Evolutionary conservation across 1,139 yeast genomes (phyloP).

Genomic region (Ashbya aceris): DNA sequence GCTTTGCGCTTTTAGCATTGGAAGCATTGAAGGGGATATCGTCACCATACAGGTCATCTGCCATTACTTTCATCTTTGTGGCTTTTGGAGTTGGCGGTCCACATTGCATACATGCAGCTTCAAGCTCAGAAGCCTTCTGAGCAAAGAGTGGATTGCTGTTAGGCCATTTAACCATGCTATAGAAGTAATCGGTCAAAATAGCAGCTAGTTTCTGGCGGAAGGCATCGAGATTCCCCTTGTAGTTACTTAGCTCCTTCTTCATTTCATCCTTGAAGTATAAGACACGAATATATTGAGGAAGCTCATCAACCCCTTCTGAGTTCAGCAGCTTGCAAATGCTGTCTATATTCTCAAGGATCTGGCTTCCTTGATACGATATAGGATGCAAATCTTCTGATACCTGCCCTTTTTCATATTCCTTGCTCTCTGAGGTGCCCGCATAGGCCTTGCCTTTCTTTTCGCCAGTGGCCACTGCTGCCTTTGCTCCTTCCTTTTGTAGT

Average conservation of each 20-base stretch:
- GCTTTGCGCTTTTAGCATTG: background rate
- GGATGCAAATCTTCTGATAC: background rate
- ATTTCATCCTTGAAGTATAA: constrained; percentile 2
- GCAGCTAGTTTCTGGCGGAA: constrained; percentile 4
- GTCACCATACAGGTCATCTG: constrained; percentile 2
- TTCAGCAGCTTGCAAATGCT: constrained; percentile 2
- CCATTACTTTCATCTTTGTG: constrained; percentile 1
- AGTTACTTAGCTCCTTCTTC: background rate
- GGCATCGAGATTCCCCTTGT: constrained; percentile 3
- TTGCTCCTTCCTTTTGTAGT: constrained; percentile 1
- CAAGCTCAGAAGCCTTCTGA: background rate
- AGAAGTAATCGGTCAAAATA: constrained; percentile 5
- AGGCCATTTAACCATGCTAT: constrained; percentile 2
- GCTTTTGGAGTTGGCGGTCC: background rate
- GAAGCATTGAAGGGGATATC: background rate
- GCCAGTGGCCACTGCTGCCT: constrained; percentile 2
- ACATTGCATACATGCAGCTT: constrained; percentile 1
- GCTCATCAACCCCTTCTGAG: background rate
- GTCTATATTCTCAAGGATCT: constrained; percentile 4
- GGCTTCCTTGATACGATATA: background rate
- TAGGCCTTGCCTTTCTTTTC: background rate
- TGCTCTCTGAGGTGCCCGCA: background rate
- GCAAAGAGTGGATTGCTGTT: background rate
- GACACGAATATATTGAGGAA: constrained; percentile 1
- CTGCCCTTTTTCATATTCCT: constrained; percentile 1